Percentiles rank a stretch among this genome's conserved stretches.
Evolutionary conservation across 805 yeast species (phyloP).

Genomic region (Monosporozyma servazzii): DNA sequence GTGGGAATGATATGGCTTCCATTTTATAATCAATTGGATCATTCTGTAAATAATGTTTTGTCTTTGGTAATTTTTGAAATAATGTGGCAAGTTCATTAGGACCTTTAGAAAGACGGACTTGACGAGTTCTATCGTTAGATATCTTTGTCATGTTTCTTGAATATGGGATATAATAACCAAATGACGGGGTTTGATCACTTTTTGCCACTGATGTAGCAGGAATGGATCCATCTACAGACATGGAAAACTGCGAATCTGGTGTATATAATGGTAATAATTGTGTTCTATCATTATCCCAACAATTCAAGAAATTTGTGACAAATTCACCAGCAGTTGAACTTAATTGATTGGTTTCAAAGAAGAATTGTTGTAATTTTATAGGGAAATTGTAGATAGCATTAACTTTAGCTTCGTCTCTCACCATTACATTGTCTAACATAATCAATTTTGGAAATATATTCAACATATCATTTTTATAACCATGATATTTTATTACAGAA

Average conservation of each 20-base stretch:
- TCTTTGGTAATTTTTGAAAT: slow-evolving; percentile 64
- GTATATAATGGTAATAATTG: slow-evolving; percentile 70
- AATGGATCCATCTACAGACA: slow-evolving; percentile 63
- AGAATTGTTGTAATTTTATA: slow-evolving; percentile 48
- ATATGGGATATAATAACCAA: slow-evolving; percentile 59
- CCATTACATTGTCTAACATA: slow-evolving; percentile 65
- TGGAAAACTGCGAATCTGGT: slow-evolving; percentile 73
- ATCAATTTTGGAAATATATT: slow-evolving; percentile 70
- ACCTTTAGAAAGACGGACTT: slow-evolving; percentile 56
- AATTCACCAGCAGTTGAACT: slow-evolving; percentile 69
- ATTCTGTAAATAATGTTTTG: slow-evolving; percentile 60
- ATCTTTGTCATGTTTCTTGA: slow-evolving; percentile 73
- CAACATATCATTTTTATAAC: slow-evolving; percentile 53
- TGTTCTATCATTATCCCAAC: slow-evolving; percentile 74
- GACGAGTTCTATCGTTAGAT: slow-evolving; percentile 43
- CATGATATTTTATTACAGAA: slow-evolving; percentile 47
- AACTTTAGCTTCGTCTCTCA: slow-evolving; percentile 65
- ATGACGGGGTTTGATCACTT: slow-evolving; percentile 34
- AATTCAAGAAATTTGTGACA: slow-evolving; percentile 58
- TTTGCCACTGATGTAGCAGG: slow-evolving; percentile 38
- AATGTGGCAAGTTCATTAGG: slow-evolving; percentile 50
- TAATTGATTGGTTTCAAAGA: slow-evolving; percentile 70
- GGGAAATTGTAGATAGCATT: slow-evolving; percentile 46
- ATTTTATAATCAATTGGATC: slow-evolving; percentile 62
- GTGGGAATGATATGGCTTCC: slow-evolving; percentile 66